Evolutionary conservation across 164 flowering plant species (phyloP).

Genomic region (Nymphaea thermarum): DNA sequence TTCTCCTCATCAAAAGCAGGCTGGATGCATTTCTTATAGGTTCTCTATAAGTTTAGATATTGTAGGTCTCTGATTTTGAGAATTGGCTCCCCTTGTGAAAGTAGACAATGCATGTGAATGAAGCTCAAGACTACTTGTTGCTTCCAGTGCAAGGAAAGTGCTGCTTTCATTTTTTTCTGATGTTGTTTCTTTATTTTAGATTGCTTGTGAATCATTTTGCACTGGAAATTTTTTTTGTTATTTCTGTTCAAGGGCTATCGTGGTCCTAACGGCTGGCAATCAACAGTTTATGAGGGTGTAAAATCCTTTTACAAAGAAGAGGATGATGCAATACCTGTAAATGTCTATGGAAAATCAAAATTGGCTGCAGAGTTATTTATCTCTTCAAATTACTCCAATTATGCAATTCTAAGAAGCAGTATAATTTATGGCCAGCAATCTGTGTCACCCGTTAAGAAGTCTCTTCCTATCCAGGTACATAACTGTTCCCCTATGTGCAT

Average conservation of each 20-base stretch:
- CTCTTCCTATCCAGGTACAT: constrained; percentile 87
- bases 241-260: not conserved
- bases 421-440: constrained; percentile 86
- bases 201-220: not conserved
- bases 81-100: too few relatives aligned
- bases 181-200: not conserved
- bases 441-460: constrained; percentile 65
- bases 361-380: constrained; percentile 74
- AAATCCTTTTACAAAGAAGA: constrained; percentile 93
- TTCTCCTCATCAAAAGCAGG: too few relatives aligned
- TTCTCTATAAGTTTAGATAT: too few relatives aligned
- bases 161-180: not conserved
- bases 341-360: constrained; percentile 86
- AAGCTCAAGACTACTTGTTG: too few relatives aligned
- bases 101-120: too few relatives aligned
- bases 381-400: constrained; percentile 44
- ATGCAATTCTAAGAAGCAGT: constrained; percentile 90
- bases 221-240: too few relatives aligned
- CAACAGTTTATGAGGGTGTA: constrained; percentile 82
- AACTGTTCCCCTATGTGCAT: not conserved
- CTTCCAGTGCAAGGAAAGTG: not conserved
- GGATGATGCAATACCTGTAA: constrained; percentile 72
- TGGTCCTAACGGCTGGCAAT: not conserved
- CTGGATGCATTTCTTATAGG: too few relatives aligned
- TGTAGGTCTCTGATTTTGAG: too few relatives aligned